Base-by-base conservation (phyloP, 441 rosid species). In the Omphalea diandra region DNA sequence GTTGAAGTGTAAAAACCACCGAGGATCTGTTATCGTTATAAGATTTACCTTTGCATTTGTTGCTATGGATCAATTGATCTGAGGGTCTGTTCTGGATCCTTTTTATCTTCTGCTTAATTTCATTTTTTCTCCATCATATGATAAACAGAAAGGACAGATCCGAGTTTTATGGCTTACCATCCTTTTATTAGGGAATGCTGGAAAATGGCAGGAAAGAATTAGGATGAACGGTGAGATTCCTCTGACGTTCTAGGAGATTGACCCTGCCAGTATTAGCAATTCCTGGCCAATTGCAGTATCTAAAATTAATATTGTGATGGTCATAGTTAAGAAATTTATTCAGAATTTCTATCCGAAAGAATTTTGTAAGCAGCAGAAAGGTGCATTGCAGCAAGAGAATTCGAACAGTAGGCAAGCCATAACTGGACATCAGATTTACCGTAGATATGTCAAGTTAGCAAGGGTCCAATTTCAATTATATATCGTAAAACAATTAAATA, bases 51-150 rank as follows among this genome's bases (percentile, higher is more conserved):
- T 1, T 20, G 56, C 31, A 31, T 20, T 18, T 55, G 40, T 24
- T 72, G 46, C 60, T 69, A 11, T 75, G 38, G 61, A 9, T 40
- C 47, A 43, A 73, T 60, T 61, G 58, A 41, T 53, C 15, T 2
- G 24, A 14, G 12, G 22, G 12, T 66, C 29, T 44, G 46, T 53
- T 63, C 33, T 56, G n/a, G 35, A 47, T 33, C 11, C 8, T 6
- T 46, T 18, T 20, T 26, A 20, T 36, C 53, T 9, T 14, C 6
- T 20, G 66, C 59, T 55, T 7, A 32, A 32, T 35, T 35, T 44
- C 10, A 5, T 20, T 12, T 40, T 26, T 22, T 33, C 35, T 14
- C 9, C 43, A 31, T 44, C 2, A 56, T 41, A 18, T 56, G 50
- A 54, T 18, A n/a, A 40, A 38, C 14, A 14, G 44, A 29, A 32